A percentile compares a stretch with the other conserved stretches of the same genome.
Conservation (phyloP, 1,284 basidiomycete species). For the Pseudomicrostroma phylloplanum region DNA sequence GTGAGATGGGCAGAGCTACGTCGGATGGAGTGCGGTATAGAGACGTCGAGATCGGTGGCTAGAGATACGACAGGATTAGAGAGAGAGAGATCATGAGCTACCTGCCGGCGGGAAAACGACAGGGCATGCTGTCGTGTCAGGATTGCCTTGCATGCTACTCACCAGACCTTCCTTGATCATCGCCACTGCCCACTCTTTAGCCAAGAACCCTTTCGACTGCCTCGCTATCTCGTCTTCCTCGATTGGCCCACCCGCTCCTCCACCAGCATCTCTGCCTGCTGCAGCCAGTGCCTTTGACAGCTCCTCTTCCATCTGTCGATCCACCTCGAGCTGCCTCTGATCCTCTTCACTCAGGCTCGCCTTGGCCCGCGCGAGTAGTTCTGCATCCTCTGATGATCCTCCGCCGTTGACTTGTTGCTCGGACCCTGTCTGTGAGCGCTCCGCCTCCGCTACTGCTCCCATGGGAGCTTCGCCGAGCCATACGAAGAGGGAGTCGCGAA, state of each 20-base stretch:
- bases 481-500: slow-evolving; percentile 7
- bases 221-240: not conserved
- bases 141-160: not conserved
- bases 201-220: not conserved
- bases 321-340: not conserved
- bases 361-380: not conserved
- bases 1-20: not conserved
- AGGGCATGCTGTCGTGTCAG: no score
- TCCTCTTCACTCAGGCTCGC: not conserved
- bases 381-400: not conserved
- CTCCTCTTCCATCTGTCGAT: slow-evolving; percentile 5
- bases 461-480: not conserved
- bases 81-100: not conserved
- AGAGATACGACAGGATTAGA: not conserved
- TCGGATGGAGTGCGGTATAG: not conserved
- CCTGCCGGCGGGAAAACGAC: not conserved
- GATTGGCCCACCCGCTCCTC: not conserved
- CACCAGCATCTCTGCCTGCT: not conserved
- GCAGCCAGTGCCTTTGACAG: not conserved
- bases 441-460: not conserved
- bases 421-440: not conserved
- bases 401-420: not conserved
- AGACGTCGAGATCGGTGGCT: not conserved
- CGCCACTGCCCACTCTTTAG: slow-evolving; percentile 5
- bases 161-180: not conserved